Conservation (phyloP, 2,329 filamentous ascomycete species). For the Botrytis squamosa region DNA sequence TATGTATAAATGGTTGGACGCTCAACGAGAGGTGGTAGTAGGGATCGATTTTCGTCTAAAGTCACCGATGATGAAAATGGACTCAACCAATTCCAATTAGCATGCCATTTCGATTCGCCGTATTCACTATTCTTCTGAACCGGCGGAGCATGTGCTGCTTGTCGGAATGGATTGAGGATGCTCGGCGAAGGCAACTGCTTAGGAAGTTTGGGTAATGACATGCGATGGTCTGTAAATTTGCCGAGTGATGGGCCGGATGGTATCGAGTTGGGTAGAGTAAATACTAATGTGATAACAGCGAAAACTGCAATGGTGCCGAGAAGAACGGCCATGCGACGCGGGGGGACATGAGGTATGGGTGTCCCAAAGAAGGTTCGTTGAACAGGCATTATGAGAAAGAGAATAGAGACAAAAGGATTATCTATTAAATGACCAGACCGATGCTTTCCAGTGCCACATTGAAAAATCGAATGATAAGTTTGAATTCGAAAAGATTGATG, state of each 20-base stretch:
- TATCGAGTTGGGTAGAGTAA: conserved; percentile 50
- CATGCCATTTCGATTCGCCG: conserved; percentile 80
- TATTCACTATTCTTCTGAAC: conserved; percentile 76
- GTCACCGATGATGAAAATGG: conserved; percentile 82
- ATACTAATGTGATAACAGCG: conserved; percentile 53
- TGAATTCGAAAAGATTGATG: neutral
- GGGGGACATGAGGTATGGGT: conserved; percentile 50
- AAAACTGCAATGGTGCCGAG: conserved; percentile 53
- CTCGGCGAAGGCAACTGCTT: conserved; percentile 43
- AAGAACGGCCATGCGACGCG: conserved; percentile 54
- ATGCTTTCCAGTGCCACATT: neutral
- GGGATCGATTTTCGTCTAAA: conserved; percentile 76
- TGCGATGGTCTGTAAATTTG: conserved; percentile 50
- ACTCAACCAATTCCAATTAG: conserved; percentile 85
- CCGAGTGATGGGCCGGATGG: conserved; percentile 51
- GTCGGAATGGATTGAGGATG: conserved; percentile 64
- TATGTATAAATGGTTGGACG: conserved; percentile 86
- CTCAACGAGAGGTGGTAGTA: conserved; percentile 72
- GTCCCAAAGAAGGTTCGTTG: conserved; percentile 49
- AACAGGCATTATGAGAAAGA: conserved; percentile 45
- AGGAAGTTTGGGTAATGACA: conserved; percentile 49
- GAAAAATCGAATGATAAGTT: neutral
- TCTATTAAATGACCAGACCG: neutral
- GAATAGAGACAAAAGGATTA: conserved; percentile 1
- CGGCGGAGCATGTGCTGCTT: conserved; percentile 68